Percentiles rank a stretch among this genome's conserved stretches.
Conservation (phyloP, 352 stramenopile genomes). For the Globisporangium parvum region DNA sequence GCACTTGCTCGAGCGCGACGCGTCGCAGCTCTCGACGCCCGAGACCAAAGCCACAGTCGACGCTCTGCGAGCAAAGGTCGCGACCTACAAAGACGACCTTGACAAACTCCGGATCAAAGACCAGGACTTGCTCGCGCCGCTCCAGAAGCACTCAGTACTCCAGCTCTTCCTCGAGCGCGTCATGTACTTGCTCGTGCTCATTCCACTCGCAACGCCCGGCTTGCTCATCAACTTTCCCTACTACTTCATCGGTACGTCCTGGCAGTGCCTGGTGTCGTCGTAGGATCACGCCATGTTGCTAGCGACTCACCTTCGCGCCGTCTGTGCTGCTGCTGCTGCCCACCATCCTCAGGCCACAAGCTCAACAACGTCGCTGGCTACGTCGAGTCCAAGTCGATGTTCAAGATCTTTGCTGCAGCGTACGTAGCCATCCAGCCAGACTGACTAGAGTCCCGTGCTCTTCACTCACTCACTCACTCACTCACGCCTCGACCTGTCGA, state of each 20-base stretch:
- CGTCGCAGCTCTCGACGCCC: constrained; percentile 15
- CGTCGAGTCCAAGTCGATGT: constrained; percentile 74
- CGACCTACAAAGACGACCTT: constrained; percentile 52
- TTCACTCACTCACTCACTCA: background rate
- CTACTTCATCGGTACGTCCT: constrained; percentile 71
- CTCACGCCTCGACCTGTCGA: constrained; percentile 4
- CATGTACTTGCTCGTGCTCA: constrained; percentile 57
- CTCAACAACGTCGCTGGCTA: constrained; percentile 64
- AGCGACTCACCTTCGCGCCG: background rate
- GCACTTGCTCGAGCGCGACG: constrained; percentile 50
- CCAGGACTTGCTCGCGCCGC: constrained; percentile 48
- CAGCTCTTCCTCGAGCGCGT: constrained; percentile 62
- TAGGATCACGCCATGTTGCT: too few relatives aligned
- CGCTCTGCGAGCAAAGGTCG: constrained; percentile 40
- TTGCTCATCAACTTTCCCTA: constrained; percentile 72
- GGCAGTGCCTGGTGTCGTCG: too few relatives aligned
- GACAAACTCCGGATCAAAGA: constrained; percentile 60
- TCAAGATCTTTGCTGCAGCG: constrained; percentile 69
- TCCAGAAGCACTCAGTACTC: constrained; percentile 45
- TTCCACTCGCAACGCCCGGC: constrained; percentile 58
- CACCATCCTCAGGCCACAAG: constrained; percentile 34
- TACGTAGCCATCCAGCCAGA: constrained; percentile 18
- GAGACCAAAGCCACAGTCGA: constrained; percentile 31
- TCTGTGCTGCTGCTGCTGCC: background rate
- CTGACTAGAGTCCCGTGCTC: background rate